These are phyloP conservation scores for Ceriops tagal DNA, from an alignment of 345 rosid species.

Conservation along the genomic window DNA sequence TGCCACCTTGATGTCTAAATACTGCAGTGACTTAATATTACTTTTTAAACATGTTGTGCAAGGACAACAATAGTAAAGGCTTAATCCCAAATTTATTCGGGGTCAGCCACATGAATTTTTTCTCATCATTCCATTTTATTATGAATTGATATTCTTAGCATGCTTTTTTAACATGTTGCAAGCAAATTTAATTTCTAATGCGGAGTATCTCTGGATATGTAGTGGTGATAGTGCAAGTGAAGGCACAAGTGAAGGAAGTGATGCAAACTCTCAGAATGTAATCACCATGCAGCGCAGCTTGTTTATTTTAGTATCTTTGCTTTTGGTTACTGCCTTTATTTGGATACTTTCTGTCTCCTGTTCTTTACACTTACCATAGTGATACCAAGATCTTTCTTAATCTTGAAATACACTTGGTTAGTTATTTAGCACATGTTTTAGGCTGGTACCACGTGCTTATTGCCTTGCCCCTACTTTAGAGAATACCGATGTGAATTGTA, in stretches of 20 bases:
- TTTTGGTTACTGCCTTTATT: too few species aligned
- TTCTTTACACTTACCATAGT: neutral
- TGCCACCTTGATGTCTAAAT: neutral
- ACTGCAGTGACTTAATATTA: neutral
- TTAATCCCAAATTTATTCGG: too few species aligned
- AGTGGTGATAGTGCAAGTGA: conserved; percentile 93
- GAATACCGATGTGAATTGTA: neutral
- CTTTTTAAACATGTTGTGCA: too few species aligned
- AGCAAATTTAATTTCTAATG: conserved; percentile 28
- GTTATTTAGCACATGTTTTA: too few species aligned
- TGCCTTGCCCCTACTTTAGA: neutral
- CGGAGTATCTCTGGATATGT: conserved; percentile 8
- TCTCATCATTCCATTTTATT: neutral
- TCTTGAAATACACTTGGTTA: too few species aligned
- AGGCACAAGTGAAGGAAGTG: conserved; percentile 98
- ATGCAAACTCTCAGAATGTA: conserved; percentile 87
- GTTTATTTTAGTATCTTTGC: neutral
- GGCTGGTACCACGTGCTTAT: too few species aligned
- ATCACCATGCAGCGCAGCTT: conserved; percentile 25
- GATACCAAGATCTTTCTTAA: too few species aligned
- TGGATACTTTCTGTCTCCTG: neutral
- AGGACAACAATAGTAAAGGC: too few species aligned
- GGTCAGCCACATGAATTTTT: too few species aligned
- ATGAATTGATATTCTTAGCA: neutral
- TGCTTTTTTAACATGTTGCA: neutral